Conservation (phyloP, 2,329 filamentous ascomycete species). For the Paraconiothyrium sp. region DNA sequence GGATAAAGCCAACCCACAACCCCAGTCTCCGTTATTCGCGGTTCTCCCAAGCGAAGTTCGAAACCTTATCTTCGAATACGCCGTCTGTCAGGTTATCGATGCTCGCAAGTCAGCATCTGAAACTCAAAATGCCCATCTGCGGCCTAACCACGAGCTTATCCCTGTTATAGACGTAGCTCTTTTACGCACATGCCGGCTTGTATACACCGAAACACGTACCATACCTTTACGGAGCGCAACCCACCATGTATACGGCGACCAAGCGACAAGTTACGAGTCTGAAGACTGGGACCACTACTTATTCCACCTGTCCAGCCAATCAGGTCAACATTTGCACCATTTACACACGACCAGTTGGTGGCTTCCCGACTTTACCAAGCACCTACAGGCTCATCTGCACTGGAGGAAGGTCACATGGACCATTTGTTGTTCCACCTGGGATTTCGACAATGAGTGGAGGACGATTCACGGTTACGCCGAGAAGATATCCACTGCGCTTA, state of each 20-base stretch:
- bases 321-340: slow-evolving; percentile 32
- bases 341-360: slow-evolving; percentile 27
- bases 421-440: slow-evolving; percentile 25
- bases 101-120: slow-evolving; percentile 16
- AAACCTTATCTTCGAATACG: slow-evolving; percentile 26
- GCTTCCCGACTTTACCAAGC: slow-evolving; percentile 19
- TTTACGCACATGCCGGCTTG: slow-evolving; percentile 50
- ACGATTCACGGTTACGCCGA: slow-evolving; percentile 17
- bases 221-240: slow-evolving; percentile 46
- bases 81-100: slow-evolving; percentile 26
- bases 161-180: slow-evolving; percentile 40
- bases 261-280: slow-evolving; percentile 23
- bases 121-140: slow-evolving; percentile 26
- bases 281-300: slow-evolving; percentile 30
- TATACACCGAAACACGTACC: slow-evolving; percentile 50
- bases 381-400: slow-evolving; percentile 27
- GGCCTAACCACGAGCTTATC: slow-evolving; percentile 41
- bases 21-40: slow-evolving; percentile 33
- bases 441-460: slow-evolving; percentile 16
- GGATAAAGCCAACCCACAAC: slow-evolving; percentile 29
- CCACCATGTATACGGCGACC: slow-evolving; percentile 29
- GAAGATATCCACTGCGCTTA: slow-evolving; percentile 11
- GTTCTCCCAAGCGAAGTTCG: slow-evolving; percentile 38
- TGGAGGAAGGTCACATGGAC: slow-evolving; percentile 40
- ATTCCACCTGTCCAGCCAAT: slow-evolving; percentile 31